These are phyloP conservation scores for Botrytis fragariae DNA, from an alignment of 2,329 filamentous ascomycete genomes.

Conservation along the genomic window DNA sequence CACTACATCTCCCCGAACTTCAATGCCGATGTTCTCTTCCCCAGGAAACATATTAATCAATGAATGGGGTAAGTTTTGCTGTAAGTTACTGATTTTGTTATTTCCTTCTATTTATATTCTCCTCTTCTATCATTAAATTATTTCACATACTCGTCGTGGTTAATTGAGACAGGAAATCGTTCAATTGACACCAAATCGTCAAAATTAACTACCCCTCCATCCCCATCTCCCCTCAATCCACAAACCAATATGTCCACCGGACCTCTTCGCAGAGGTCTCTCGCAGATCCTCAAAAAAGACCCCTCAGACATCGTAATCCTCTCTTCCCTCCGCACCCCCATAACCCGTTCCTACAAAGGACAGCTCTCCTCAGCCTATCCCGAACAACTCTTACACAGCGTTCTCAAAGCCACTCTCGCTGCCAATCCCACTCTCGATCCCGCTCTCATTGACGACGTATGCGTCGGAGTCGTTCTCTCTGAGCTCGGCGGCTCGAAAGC, in stretches of 20 bases:
- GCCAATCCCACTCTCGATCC: conserved; percentile 72
- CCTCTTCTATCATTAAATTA: neutral
- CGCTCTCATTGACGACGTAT: conserved; percentile 71
- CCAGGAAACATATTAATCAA: conserved; percentile 2
- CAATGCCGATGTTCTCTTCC: conserved; percentile 16
- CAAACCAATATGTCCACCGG: conserved; percentile 26
- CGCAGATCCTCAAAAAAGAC: conserved; percentile 73
- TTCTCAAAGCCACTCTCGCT: conserved; percentile 64
- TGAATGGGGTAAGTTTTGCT: conserved; percentile 7
- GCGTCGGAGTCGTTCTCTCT: conserved; percentile 83
- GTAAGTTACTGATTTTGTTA: neutral
- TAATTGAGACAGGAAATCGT: neutral
- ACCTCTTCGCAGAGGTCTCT: conserved; percentile 61
- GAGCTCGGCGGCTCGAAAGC: conserved; percentile 90
- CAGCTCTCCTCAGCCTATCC: conserved; percentile 84
- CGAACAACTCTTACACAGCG: conserved; percentile 76
- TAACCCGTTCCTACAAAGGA: conserved; percentile 81
- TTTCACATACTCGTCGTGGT: neutral
- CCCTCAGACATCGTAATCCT: conserved; percentile 84
- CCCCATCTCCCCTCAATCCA: neutral
- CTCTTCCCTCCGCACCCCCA: conserved; percentile 83
- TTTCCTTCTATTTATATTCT: neutral
- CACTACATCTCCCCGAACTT: neutral
- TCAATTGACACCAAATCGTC: neutral
- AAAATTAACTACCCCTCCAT: conserved; percentile 10